Evolutionary conservation across 2,329 filamentous ascomycete genomes (phyloP).

Genomic region (Samsoniella hepiali): DNA sequence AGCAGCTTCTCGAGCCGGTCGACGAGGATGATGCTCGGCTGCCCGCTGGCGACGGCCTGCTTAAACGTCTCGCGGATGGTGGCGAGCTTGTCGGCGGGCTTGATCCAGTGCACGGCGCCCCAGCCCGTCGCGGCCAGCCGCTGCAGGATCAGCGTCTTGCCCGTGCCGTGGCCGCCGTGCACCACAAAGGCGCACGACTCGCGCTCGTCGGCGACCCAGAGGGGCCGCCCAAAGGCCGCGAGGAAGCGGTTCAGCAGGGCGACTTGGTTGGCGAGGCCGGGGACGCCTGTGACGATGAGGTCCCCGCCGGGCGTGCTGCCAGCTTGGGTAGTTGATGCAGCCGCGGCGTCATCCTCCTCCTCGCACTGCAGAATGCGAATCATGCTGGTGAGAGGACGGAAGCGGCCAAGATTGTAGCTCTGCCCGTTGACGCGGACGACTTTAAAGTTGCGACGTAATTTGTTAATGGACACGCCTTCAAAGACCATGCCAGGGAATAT

Average conservation of each 20-base stretch:
- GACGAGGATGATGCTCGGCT: conserved; percentile 76
- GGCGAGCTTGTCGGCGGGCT: conserved; percentile 52
- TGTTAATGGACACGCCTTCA: conserved; percentile 49
- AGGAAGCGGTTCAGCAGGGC: conserved; percentile 65
- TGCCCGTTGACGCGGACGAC: conserved; percentile 54
- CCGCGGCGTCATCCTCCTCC: conserved; percentile 21
- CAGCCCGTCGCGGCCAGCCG: conserved; percentile 66
- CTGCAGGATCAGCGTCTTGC: conserved; percentile 73
- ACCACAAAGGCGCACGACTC: conserved; percentile 63
- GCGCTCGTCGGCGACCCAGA: conserved; percentile 30
- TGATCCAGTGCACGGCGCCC: conserved; percentile 64
- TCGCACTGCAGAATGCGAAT: conserved; percentile 38
- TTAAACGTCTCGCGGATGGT: conserved; percentile 67
- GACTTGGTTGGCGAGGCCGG: conserved; percentile 65
- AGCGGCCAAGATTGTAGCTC: conserved; percentile 42
- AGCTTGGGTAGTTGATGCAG: conserved; percentile 19
- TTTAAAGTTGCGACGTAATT: conserved; percentile 46
- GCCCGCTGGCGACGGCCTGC: conserved; percentile 58
- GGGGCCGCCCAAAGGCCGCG: conserved; percentile 46
- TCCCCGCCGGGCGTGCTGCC: conserved; percentile 26
- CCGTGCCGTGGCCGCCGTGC: conserved; percentile 79
- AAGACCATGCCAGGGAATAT: conserved; percentile 69
- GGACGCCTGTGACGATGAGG: conserved; percentile 54
- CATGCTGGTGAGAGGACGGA: conserved; percentile 36
- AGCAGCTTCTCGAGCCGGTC: conserved; percentile 73